Base-by-base conservation (phyloP, 768 basidiomycete species). In the Mycena sanguinolenta region DNA sequence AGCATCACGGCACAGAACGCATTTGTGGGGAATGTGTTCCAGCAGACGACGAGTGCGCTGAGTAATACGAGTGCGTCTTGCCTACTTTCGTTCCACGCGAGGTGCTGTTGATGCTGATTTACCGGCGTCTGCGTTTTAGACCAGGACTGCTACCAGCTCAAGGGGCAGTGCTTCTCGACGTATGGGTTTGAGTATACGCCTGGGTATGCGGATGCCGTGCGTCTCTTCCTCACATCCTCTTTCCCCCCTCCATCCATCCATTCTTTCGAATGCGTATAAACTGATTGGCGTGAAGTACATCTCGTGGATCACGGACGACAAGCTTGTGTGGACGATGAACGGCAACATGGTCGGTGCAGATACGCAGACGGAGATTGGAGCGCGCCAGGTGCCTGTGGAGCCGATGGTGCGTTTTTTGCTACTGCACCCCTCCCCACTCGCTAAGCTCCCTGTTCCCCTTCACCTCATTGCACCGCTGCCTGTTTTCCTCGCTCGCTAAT, bases 31-130 rank as follows among this genome's bases (percentile, higher is more conserved):
- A 89, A 91, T 60, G 81, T 83, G 9, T 87, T 85, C 54, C 96
- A 97, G 77, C 91, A 96, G 80, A 90, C 95, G 21, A 92, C 93
- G 8, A 95, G 94, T 3, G 90, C 88, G 14, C 80, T 95, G 14
- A 90, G 90, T 1, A 79, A 78, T 25, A 95, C 94, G 8, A 81
- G 70, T 71, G 58, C 36, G 69, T 54, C 32, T 52, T 53, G 23
- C 55, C 28, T 52, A 3, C 61, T 27, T 61, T 50, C 44, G 39
- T 32, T 49, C 25, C 52, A 25, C 7, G 17, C 42, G 59, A 13
- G 38, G n/a, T 61, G 53, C 25, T n/a, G 42, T 27, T 28, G 38
- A 65, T 59, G 57, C 52, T 61, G 30, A 60, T 36, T 54, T 49
- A 21, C 54, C 25, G 49, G 21, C 32, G 32, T 34, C n/a, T n/a